Evolutionary conservation across 2,329 filamentous ascomycete genomes (phyloP), one percentile per base, ranked within the genome.

Genomic region (Diaporthe velutina): DNA sequence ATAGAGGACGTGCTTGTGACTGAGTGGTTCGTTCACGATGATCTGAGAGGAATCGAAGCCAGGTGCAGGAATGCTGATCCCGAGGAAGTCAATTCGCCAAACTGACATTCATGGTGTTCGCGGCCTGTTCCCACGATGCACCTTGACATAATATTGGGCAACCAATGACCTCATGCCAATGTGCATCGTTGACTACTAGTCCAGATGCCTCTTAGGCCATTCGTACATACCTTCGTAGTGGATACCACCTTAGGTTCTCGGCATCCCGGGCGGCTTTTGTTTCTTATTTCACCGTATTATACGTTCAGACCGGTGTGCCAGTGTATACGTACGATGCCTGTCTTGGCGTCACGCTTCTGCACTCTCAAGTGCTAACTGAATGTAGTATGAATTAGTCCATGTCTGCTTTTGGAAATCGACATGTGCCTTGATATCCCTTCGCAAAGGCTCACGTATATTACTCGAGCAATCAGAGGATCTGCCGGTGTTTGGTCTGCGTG

Each of bases 81-180:
- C 1, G 22, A 68, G 13, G 9, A 68, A 68, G 15, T 22, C 64
- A 54, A 68, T 54, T 54, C n/a, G 12, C 48, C 15, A 28, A 19
- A 40, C n/a, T 6, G 9, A 28, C 15, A 8, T n/a, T 15, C 30
- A 54, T n/a, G 45, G 64, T 42, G 40, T 40, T 38, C 33, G 19
- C 64, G 45, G 64, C 8, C 12, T 38, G 30, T 38, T 40, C 48
- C 30, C 48, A 54, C 64, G 64, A 68, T 68, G 64, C 64, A 28
- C 15, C 45, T 38, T 68, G 64, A 68, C 64, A 68, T 30, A 68
- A 54, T 40, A 25, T 4, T 40, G 48, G 64, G 13, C n/a, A 54
- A 40, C 64, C 64, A 68, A 68, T 68, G 64, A 68, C 64, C 64
- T 68, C 64, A 68, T 68, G 64, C 30, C 45, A 22, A 10, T n/a